Percentiles rank a stretch among this genome's conserved stretches.
Evolutionary conservation across 257 asterid species (phyloP).

Genomic region (Solanum dulcamara): DNA sequence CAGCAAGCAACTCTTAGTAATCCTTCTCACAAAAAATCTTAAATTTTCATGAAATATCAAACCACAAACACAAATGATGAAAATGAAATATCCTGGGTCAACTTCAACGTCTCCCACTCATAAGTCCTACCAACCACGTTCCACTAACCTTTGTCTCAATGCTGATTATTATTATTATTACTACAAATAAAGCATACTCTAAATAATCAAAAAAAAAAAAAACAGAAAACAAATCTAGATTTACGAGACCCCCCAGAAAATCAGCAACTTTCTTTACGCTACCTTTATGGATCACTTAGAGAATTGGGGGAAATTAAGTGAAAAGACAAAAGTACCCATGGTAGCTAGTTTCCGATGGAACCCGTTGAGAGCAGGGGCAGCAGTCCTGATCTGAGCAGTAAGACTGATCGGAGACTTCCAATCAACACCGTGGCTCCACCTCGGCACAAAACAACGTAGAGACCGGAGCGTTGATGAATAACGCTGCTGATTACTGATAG

Average conservation of each 20-base stretch:
- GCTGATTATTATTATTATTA: not conserved
- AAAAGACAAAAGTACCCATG: constrained; percentile 39
- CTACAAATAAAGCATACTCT: not conserved
- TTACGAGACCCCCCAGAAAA: not conserved
- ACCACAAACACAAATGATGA: not conserved
- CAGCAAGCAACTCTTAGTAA: not conserved
- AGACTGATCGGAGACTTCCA: constrained; percentile 74
- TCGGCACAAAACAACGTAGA: constrained; percentile 26
- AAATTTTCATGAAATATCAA: not conserved
- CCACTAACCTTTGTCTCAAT: not conserved
- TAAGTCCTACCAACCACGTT: constrained; percentile 4
- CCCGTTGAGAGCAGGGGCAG: constrained; percentile 30
- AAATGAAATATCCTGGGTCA: not conserved
- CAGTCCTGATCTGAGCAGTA: constrained; percentile 64
- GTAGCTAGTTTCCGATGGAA: constrained; percentile 72
- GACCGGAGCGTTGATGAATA: constrained; percentile 24
- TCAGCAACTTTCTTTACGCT: not conserved
- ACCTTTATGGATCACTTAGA: not conserved
- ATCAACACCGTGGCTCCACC: constrained; percentile 90
- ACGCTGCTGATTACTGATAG: constrained; percentile 30
- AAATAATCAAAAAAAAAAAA: not conserved
- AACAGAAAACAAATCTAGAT: not conserved
- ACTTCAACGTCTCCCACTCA: not conserved
- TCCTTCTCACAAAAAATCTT: not conserved
- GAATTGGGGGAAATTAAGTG: not conserved